A percentile compares a stretch with the other conserved stretches of the same genome.
phyloP scores from a whole-genome alignment of 495 filamentous ascomycete genomes.

The Apiosordaria backusii region DNA sequence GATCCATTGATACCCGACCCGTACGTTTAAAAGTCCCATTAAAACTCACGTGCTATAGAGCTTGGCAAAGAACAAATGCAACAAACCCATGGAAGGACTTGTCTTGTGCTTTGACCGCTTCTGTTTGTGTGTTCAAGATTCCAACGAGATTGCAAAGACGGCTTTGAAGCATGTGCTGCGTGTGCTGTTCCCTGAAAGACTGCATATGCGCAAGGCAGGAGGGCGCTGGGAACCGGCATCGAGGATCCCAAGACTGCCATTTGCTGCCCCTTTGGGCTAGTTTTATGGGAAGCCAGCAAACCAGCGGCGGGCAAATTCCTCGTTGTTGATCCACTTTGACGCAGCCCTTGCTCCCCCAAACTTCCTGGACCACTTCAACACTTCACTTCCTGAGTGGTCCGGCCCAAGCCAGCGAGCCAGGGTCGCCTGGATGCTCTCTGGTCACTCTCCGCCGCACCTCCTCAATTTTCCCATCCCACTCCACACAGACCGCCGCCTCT shows the following conservation, averaged over 20 bases:
- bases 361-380: constrained; percentile 23
- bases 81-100: background rate
- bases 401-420: constrained; percentile 27
- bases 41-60: background rate
- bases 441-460: constrained; percentile 35
- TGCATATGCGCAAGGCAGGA: background rate
- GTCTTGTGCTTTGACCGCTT: background rate
- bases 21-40: background rate
- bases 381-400: constrained; percentile 38
- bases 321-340: constrained; percentile 15
- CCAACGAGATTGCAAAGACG: background rate
- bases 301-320: constrained; percentile 15
- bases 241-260: too few relatives aligned
- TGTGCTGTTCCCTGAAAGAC: background rate
- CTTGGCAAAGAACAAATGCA: background rate
- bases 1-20: background rate
- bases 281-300: background rate
- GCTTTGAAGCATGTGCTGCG: too few relatives aligned
- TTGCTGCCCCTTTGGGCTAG: background rate
- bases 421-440: constrained; percentile 25
- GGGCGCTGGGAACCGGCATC: too few relatives aligned
- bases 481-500: constrained; percentile 23
- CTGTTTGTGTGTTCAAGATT: background rate
- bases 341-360: constrained; percentile 21
- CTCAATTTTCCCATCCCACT: constrained; percentile 34